Percentiles rank a stretch among this genome's conserved stretches.
phyloP scores from a whole-genome alignment of 1,139 yeast species.

The Kodamaea fungicola region DNA sequence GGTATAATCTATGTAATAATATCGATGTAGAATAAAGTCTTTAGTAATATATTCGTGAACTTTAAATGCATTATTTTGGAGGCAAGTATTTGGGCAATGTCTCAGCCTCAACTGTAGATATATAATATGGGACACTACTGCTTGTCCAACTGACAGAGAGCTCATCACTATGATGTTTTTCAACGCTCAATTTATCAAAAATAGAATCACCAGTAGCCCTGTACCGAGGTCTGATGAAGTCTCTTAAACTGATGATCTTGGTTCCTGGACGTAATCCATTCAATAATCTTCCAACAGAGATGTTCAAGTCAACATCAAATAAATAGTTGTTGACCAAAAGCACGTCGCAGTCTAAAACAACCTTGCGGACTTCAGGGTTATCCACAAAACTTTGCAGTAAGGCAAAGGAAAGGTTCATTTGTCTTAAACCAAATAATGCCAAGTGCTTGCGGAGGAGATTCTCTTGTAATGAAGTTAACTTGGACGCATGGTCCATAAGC shows the following conservation, averaged over 20 bases:
- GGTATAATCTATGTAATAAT: neutral
- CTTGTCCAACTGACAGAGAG: slow-evolving; percentile 88
- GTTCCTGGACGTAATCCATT: slow-evolving; percentile 67
- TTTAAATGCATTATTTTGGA: neutral
- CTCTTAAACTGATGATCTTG: slow-evolving; percentile 72
- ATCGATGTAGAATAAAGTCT: too few relatives aligned
- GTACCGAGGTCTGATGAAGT: slow-evolving; percentile 61
- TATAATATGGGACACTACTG: slow-evolving; percentile 74
- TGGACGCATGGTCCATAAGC: slow-evolving; percentile 78
- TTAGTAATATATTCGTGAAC: too few relatives aligned
- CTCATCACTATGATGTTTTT: slow-evolving; percentile 58
- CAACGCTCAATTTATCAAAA: slow-evolving; percentile 63
- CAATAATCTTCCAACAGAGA: slow-evolving; percentile 63
- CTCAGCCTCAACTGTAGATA: slow-evolving; percentile 62
- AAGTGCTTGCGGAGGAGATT: slow-evolving; percentile 57
- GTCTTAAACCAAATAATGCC: slow-evolving; percentile 57
- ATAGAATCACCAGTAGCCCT: slow-evolving; percentile 54
- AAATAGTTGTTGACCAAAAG: slow-evolving; percentile 79
- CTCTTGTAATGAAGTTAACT: slow-evolving; percentile 59
- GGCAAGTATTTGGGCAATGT: slow-evolving; percentile 12
- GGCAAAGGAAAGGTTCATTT: slow-evolving; percentile 56
- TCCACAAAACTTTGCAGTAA: slow-evolving; percentile 70
- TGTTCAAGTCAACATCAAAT: slow-evolving; percentile 71
- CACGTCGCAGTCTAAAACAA: slow-evolving; percentile 64
- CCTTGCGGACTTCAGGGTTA: slow-evolving; percentile 51